Evolutionary conservation across 352 stramenopile species (phyloP), one percentile per base, ranked within the genome.

Genomic region (Globisporangium polare): DNA sequence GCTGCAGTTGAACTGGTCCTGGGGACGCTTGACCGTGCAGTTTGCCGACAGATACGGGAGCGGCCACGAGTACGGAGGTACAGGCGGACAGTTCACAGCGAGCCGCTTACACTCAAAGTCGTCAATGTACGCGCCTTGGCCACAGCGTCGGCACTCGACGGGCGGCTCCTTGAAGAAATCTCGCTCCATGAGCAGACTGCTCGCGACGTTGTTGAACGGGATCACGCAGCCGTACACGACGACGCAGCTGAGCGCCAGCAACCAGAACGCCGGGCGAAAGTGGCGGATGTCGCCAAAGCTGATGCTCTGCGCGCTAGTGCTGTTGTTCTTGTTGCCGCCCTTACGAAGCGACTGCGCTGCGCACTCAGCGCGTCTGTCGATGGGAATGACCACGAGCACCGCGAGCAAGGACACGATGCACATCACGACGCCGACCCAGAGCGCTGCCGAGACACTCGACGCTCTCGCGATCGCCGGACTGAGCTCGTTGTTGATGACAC

Each of bases 191-290:
- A 98, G 67, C 39, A 98, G 76, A 57, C 87, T 95, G 62, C 81
- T 94, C 2, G 92, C 91, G 37, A 98, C 88, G 66, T 92, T 97
- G 67, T 98, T 98, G 63, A 98, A 98, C 26, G 94, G 93, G 20
- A 98, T 87, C 10, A 98, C 89, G 58, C 88, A 96, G 35, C 90
- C 93, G 56, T 98, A 98, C 13, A 97, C 82, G 2, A 97, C 84
- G 49, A 98, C 70, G 62, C 90, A 98, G 53, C 79, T 93, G n/a
- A 97, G 60, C 7, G 79, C 83, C 17, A 98, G 63, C 5, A 97
- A 66, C 90, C 89, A 98, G 63, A 97, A 98, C 0, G 89, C 76
- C 29, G 81, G 83, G 0, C 80, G 80, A 58, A 94, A 94, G 47
- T 92, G 74, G 47, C 86, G 84, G 22, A 94, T 67, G 58, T 94